Evolutionary conservation across 441 rosid species (phyloP).

Genomic region (Erodium texanum): DNA sequence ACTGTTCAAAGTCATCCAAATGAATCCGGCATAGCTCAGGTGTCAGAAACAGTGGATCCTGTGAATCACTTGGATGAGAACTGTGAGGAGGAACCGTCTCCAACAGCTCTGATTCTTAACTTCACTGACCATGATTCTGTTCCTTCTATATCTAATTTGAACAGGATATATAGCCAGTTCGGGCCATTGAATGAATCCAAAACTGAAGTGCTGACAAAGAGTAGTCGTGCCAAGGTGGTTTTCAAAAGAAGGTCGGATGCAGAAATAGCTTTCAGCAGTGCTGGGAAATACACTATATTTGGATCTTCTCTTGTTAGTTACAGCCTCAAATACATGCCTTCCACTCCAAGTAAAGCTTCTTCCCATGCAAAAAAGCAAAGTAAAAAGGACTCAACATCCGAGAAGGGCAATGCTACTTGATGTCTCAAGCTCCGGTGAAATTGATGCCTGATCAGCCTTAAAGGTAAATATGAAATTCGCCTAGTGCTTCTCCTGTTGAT

Average conservation of each 20-base stretch:
- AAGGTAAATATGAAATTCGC: constrained; percentile 6
- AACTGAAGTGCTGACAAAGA: constrained; percentile 46
- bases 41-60: constrained; percentile 20
- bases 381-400: not conserved
- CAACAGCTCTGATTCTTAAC: constrained; percentile 54
- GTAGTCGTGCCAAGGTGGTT: constrained; percentile 54
- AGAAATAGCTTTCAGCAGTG: constrained; percentile 63
- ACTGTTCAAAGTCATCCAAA: constrained; percentile 16
- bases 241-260: constrained; percentile 51
- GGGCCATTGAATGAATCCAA: constrained; percentile 42
- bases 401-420: not conserved
- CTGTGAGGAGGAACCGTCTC: constrained; percentile 16
- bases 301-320: constrained; percentile 72
- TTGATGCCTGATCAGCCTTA: not conserved
- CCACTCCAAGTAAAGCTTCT: constrained; percentile 19
- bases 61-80: constrained; percentile 11
- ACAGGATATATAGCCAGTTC: constrained; percentile 49
- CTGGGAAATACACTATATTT: constrained; percentile 57
- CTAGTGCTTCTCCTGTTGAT: not conserved
- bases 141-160: constrained; percentile 46
- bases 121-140: constrained; percentile 39
- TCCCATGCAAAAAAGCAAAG: constrained; percentile 18
- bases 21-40: constrained; percentile 21
- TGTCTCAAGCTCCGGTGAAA: too few relatives aligned
- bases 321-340: constrained; percentile 43